phyloP scores from a whole-genome alignment of 2,329 filamentous ascomycete genomes.

The Diaporthe sp. region DNA sequence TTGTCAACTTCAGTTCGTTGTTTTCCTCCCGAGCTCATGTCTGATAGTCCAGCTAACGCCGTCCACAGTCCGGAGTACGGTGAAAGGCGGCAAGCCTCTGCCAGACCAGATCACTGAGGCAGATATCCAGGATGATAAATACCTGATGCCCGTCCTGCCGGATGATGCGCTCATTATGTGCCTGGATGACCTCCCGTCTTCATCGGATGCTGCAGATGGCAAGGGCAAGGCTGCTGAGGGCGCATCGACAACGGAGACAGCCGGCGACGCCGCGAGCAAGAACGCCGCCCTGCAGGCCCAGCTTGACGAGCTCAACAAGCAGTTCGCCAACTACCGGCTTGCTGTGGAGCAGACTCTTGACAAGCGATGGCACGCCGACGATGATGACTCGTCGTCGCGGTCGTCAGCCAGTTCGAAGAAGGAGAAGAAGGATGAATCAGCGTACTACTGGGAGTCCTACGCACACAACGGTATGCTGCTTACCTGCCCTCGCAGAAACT shows the following conservation, averaged over 20 bases:
- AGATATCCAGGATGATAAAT: conserved; percentile 80
- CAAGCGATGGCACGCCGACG: conserved; percentile 71
- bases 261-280: conserved; percentile 55
- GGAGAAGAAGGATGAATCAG: conserved; percentile 54
- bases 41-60: background rate
- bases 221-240: conserved; percentile 45
- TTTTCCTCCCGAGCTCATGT: conserved; percentile 44
- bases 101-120: conserved; percentile 71
- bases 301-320: conserved; percentile 68
- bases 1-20: conserved; percentile 76
- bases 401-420: conserved; percentile 23
- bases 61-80: conserved; percentile 59
- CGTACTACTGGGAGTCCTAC: conserved; percentile 73
- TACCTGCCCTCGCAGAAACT: background rate
- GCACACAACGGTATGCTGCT: conserved; percentile 67
- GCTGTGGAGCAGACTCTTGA: conserved; percentile 77
- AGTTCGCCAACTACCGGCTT: conserved; percentile 75
- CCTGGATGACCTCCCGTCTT: conserved; percentile 78
- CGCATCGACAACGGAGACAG: conserved; percentile 44
- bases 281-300: conserved; percentile 71
- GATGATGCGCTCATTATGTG: conserved; percentile 92
- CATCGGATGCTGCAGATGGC: conserved; percentile 43
- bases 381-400: conserved; percentile 49
- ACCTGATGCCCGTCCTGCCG: conserved; percentile 85
- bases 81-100: conserved; percentile 58